A percentile compares a stretch with the other conserved stretches of the same genome.
Conservation (phyloP, 768 basidiomycete species). For the Pleurotus sapidus region DNA sequence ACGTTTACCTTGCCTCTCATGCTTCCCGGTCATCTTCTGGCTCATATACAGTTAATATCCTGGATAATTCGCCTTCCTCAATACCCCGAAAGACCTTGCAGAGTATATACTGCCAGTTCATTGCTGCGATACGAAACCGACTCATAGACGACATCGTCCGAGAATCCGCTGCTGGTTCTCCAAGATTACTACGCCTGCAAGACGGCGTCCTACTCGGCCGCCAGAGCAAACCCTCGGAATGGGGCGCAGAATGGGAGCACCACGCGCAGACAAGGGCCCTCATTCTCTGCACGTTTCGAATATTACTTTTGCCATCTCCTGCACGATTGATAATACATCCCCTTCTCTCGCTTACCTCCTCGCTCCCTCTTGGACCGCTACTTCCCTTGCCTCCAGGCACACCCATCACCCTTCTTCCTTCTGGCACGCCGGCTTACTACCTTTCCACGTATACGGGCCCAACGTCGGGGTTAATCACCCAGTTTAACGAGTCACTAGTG, state of each 20-base stretch:
- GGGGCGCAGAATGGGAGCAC: conserved; percentile 66
- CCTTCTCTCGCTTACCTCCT: conserved; percentile 53
- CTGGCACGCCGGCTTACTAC: conserved; percentile 71
- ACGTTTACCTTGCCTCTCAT: conserved; percentile 53
- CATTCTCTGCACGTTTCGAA: conserved; percentile 57
- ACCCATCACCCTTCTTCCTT: conserved; percentile 69
- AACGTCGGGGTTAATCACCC: conserved; percentile 53
- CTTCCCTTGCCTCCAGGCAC: conserved; percentile 54
- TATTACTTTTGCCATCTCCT: conserved; percentile 31
- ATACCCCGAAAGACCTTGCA: conserved; percentile 43
- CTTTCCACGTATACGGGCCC: conserved; percentile 70
- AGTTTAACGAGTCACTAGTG: conserved; percentile 60
- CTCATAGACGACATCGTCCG: conserved; percentile 53
- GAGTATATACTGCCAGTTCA: conserved; percentile 45
- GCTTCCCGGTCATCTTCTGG: conserved; percentile 34
- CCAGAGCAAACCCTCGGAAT: conserved; percentile 35
- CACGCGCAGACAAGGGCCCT: conserved; percentile 53
- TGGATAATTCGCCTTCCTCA: conserved; percentile 14
- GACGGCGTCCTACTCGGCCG: conserved; percentile 63
- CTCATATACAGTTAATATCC: conserved; percentile 38
- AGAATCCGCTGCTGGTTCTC: conserved; percentile 28
- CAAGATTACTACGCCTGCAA: conserved; percentile 47
- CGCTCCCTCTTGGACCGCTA: conserved; percentile 43
- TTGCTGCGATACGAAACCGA: conserved; percentile 58
- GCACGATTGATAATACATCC: conserved; percentile 64